These are phyloP conservation scores for Crithidia fasciculata DNA, from an alignment of 208 protist genomes.

Conservation along the genomic window DNA sequence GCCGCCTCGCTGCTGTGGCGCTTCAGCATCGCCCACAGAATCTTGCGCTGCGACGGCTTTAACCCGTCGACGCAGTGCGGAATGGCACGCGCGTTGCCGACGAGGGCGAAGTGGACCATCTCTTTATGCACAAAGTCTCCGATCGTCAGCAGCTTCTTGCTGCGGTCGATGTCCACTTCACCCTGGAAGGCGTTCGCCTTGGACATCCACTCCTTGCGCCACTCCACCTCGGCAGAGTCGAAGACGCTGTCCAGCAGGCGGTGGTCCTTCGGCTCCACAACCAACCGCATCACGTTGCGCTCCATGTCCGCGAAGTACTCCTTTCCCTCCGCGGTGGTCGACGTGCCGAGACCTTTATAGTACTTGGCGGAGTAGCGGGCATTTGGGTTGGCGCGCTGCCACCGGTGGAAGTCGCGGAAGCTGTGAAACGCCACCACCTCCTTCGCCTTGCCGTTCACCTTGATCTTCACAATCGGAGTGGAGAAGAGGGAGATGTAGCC, in stretches of 20 bases:
- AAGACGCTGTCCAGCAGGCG: slow-evolving; percentile 98
- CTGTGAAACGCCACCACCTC: slow-evolving; percentile 97
- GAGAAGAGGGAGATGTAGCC: slow-evolving; percentile 97
- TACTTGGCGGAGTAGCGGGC: slow-evolving; percentile 96
- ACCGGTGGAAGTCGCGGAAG: slow-evolving; percentile 97
- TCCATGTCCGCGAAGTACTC: slow-evolving; percentile 99
- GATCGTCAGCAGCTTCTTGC: slow-evolving; percentile 84
- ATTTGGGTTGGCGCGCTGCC: slow-evolving; percentile 86
- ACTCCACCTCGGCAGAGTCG: slow-evolving; percentile 96
- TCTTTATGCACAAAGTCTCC: slow-evolving; percentile 99
- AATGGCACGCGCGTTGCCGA: slow-evolving; percentile 90
- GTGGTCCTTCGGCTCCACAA: slow-evolving; percentile 88
- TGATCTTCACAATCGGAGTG: slow-evolving; percentile 99
- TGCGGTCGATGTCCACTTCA: slow-evolving; percentile 91
- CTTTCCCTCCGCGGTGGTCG: slow-evolving; percentile 97
- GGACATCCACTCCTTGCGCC: slow-evolving; percentile 99
- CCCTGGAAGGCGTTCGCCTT: slow-evolving; percentile 88
- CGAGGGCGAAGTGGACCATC: slow-evolving; percentile 98
- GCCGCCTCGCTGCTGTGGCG: slow-evolving; percentile 93
- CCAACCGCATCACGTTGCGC: slow-evolving; percentile 94
- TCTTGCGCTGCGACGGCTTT: slow-evolving; percentile 99
- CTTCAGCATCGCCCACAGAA: slow-evolving; percentile 96
- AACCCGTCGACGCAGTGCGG: slow-evolving; percentile 97
- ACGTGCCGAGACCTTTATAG: slow-evolving; percentile 99
- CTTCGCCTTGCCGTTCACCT: slow-evolving; percentile 70